Evolutionary conservation across 2,329 filamentous ascomycete species (phyloP), one percentile per base, ranked within the genome.

Genomic region (Aplosporella prunicola): DNA sequence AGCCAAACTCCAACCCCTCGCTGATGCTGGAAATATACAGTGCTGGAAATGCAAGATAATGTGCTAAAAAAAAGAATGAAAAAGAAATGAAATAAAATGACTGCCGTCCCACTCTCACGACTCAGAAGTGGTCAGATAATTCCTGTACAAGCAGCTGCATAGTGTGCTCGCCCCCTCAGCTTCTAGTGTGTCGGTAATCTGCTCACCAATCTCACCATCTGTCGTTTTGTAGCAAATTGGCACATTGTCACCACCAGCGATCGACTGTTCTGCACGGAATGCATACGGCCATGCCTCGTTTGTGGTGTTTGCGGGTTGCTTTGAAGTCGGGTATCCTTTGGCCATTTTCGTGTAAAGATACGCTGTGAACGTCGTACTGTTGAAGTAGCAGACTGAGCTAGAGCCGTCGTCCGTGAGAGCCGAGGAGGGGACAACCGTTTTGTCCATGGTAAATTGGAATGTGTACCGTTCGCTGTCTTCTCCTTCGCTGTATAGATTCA

Each of bases 331-430:
- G 45, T 62, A 66, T 0, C 53, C 54, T 43, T 60, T 64, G 26
- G 50, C 43, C 55, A 60, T 62, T 41, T 64, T 68, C n/a, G 75
- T 80, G 61, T 79, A 82, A 2, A 83, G 55, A 3, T 66, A 72
- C 1, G 67, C 78, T 17, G 67, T 58, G 44, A 82, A 65, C 1
- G 57, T 61, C 1, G 76, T 79, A 20, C 62, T 55, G 38, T 69
- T 68, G 57, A 72, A 83, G 42, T 64, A 71, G 57, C 79, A 83
- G 27, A 64, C 67, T 1, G 71, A 63, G 2, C 64, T 63, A 10
- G 60, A 55, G 43, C 66, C 67, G 32, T 60, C 50, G n/a, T 53
- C 45, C 0, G 67, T 64, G 3, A 74, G 47, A 15, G 60, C 53
- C 5, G 56, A 55, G 1, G 57, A 57, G 4, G 76, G 71, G 2